Evolutionary conservation across 768 basidiomycete species (phyloP), one percentile per base, ranked within the genome.

Genomic region (Clitopilus passeckerianus): DNA sequence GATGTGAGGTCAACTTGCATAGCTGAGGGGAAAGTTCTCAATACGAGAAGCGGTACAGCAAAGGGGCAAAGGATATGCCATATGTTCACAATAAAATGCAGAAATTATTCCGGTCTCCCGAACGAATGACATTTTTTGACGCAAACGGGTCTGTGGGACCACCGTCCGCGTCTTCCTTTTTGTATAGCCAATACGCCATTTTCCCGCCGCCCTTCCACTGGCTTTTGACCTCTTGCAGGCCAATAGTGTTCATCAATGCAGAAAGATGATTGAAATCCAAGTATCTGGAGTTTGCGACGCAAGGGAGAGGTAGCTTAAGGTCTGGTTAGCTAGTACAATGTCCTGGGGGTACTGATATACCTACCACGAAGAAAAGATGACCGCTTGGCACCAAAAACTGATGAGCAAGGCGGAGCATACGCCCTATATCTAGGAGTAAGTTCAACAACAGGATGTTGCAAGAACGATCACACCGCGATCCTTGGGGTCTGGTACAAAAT

Each of bases 151-250:
- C 64, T 56, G 44, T 12, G 54, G 53, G 34, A 16, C 50, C 24
- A 33, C 46, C 35, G 24, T 64, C 30, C 10, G 27, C 35, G 35
- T 46, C 58, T 55, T 55, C 56, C 70, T 85, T 91, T n/a, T 72
- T 80, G 68, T 84, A 94, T 8, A 97, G 75, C 86, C 89, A 91
- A 69, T 96, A 97, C 2, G 79, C 87, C 82, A 96, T 94, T 72
- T 92, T 96, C 5, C 93, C 89, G 14, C 84, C 84, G 22, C 72
- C 67, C 65, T 79, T 85, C 86, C 87, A 90, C 61, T 80, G 78
- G 50, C 77, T 78, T 58, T 81, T 78, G 20, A 89, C 67, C 66
- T 85, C 74, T 0, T 63, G 66, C 67, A 94, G 95, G 0, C 91
- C 91, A 6, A 93, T 68, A 6, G 72, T 65, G 0, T 67, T 59